These are phyloP conservation scores for Mucor sp. DNA, from an alignment of 371 early-diverging fungal species.

Conservation along the genomic window DNA sequence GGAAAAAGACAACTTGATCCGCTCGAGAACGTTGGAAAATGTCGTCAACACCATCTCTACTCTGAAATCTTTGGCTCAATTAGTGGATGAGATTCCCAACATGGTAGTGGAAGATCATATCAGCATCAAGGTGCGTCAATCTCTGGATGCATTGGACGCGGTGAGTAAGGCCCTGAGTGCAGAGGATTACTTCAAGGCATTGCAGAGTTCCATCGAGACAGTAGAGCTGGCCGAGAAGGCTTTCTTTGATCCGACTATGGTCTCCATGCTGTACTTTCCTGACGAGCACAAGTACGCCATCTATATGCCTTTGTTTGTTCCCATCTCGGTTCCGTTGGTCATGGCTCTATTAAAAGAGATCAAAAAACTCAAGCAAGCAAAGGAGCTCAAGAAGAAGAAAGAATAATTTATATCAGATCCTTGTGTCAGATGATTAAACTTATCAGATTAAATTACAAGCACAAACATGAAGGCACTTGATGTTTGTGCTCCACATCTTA, in stretches of 20 bases:
- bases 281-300: constrained; percentile 96
- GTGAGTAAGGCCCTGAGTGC: constrained; percentile 26
- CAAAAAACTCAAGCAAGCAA: constrained; percentile 34
- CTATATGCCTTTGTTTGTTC: constrained; percentile 96
- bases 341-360: constrained; percentile 58
- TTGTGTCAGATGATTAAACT: not conserved
- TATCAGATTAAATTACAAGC: not conserved
- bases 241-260: constrained; percentile 97
- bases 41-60: constrained; percentile 73
- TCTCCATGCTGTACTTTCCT: constrained; percentile 95
- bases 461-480: too few relatives aligned
- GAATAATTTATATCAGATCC: constrained; percentile 1
- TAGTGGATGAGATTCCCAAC: constrained; percentile 82
- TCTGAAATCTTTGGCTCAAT: constrained; percentile 73
- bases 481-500: too few relatives aligned
- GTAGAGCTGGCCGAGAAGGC: constrained; percentile 79
- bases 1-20: constrained; percentile 77
- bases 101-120: constrained; percentile 93
- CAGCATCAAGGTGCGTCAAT: constrained; percentile 40
- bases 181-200: constrained; percentile 46
- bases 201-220: constrained; percentile 63
- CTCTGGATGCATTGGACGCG: constrained; percentile 35
- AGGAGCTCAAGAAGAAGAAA: not conserved
- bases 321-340: constrained; percentile 78
- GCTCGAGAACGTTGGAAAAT: constrained; percentile 70